These are phyloP conservation scores for Xylaria curta DNA, from an alignment of 495 filamentous ascomycete genomes.

Conservation along the genomic window DNA sequence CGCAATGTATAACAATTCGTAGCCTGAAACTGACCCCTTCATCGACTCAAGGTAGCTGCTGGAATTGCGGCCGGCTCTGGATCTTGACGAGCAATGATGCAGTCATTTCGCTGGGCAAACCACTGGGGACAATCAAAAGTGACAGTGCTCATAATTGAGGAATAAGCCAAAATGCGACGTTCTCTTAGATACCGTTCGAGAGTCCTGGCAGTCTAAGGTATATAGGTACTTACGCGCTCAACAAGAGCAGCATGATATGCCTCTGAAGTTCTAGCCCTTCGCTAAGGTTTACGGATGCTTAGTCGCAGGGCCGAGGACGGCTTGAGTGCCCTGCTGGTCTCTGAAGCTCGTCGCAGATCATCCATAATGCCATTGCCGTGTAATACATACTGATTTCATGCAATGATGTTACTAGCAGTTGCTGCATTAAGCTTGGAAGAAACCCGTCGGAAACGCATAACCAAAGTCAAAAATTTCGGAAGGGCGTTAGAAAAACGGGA, in stretches of 20 bases:
- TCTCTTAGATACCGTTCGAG: neutral
- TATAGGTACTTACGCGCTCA: neutral
- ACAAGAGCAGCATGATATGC: neutral
- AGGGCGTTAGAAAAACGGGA: neutral
- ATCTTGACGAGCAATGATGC: neutral
- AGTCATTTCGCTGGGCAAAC: neutral
- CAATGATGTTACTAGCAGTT: no score
- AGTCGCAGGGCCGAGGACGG: no score
- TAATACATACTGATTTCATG: neutral
- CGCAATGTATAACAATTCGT: neutral
- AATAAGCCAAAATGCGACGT: neutral
- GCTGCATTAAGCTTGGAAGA: neutral
- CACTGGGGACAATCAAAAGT: neutral
- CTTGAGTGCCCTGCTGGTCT: neutral
- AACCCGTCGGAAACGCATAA: neutral
- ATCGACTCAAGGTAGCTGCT: neutral
- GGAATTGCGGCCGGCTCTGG: neutral
- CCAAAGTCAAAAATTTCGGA: conserved; percentile 12
- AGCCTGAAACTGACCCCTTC: neutral
- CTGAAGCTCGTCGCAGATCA: neutral
- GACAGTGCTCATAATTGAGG: neutral
- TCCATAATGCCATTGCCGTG: neutral
- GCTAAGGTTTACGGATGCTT: neutral
- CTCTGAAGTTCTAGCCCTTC: neutral
- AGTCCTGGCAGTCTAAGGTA: neutral